Evolutionary conservation across 371 early-diverging fungal genomes (phyloP), one percentile per base, ranked within the genome.

Genomic region (Mortierella polycephala): DNA sequence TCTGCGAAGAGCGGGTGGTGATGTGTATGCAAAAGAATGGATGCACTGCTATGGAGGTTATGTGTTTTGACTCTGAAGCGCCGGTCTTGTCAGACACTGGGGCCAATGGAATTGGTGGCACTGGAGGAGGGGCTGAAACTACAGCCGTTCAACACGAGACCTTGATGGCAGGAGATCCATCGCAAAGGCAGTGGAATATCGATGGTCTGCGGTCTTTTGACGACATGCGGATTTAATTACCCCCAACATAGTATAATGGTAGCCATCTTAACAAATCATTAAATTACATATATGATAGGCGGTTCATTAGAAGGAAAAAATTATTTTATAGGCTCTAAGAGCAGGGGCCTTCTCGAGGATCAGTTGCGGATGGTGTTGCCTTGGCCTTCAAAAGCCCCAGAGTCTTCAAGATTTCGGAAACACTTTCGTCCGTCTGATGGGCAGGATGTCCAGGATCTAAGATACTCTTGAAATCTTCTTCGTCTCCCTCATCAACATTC

Each of bases 1-100:
- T 90, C 49, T 87, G 85, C 55, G 90, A 90, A 41, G 88, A 87
- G 49, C 86, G 87, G 49, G 88, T 88, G 9, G 90, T 90, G 8
- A 85, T 89, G 4, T 70, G 89, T 51, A 88, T 88, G 87, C 88
- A 89, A 57, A 67, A 73, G 57, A 70, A 81, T 67, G 76, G 81
- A 0, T 57, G 72, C 41, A 82, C 83, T 0, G 76, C 68, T 1
- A 82, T 72, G 70, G 83, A 82, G 65, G 68, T 82, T n/a, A 71
- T 82, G 71, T 81, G 81, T 56, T 82, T 82, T 67, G 83, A 82
- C 50, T 71, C 76, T 9, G 76, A 71, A 44, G 76, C 68, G 4
- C 76, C 76, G 0, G 44, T 67, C 40, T 45, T 71, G 44, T 40
- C 59, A 8, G 65, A 59, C 45, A 20, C 30, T 2, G 30, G 37